Conservation (phyloP, 768 basidiomycete genomes). For the Termitomyces sp. region DNA sequence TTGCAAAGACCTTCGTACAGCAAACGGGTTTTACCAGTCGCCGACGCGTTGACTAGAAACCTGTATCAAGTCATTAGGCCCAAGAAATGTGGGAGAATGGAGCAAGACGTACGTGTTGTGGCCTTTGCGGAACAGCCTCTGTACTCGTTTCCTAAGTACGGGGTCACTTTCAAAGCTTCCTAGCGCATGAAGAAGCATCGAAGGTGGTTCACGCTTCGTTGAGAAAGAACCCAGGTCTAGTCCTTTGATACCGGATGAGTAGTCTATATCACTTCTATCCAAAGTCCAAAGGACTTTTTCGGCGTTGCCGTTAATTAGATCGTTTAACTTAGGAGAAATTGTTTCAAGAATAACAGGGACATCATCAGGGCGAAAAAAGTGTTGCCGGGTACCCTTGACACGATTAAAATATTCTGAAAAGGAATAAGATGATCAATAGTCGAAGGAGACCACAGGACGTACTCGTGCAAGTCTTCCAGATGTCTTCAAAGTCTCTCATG, state of each 20-base stretch:
- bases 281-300: neutral
- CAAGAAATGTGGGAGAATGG: no score
- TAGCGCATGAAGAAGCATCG: neutral
- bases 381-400: neutral
- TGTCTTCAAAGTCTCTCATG: neutral
- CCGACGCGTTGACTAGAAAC: conserved; percentile 4
- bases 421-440: neutral
- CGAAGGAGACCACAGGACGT: neutral
- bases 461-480: neutral
- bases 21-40: conserved; percentile 4
- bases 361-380: neutral
- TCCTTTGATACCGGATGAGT: neutral
- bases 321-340: neutral
- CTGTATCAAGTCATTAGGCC: neutral
- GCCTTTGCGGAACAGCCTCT: neutral
- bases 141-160: neutral
- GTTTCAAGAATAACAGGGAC: neutral
- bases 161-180: neutral
- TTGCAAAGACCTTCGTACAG: neutral
- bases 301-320: neutral
- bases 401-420: neutral
- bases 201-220: neutral
- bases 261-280: neutral
- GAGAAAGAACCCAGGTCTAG: neutral
- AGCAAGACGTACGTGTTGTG: neutral